phyloP scores from a whole-genome alignment of 495 filamentous ascomycete genomes.

The Penicillium odoratum region DNA sequence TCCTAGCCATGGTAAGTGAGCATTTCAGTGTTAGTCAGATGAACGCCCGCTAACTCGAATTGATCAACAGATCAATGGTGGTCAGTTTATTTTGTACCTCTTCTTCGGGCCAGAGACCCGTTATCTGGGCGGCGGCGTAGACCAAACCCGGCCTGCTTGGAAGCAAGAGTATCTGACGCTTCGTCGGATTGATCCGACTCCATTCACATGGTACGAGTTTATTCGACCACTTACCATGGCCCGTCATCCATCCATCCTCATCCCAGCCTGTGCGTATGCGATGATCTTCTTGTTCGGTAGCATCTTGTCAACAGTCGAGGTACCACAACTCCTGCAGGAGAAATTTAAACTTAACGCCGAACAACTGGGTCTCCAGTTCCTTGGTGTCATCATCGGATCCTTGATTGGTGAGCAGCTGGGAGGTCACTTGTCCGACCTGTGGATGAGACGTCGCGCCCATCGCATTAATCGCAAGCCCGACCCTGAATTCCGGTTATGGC shows the following conservation, averaged over 20 bases:
- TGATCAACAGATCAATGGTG: conserved; percentile 45
- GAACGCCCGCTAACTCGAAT: conserved; percentile 26
- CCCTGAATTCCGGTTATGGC: conserved; percentile 54
- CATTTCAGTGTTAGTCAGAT: not conserved
- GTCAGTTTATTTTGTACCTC: conserved; percentile 53
- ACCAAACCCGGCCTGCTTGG: conserved; percentile 24
- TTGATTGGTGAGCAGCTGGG: conserved; percentile 59
- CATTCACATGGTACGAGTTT: conserved; percentile 48
- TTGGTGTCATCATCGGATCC: conserved; percentile 58
- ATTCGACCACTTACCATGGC: conserved; percentile 45
- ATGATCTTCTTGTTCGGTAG: conserved; percentile 50
- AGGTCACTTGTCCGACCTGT: conserved; percentile 49
- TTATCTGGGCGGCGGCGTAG: conserved; percentile 38
- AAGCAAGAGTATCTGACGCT: conserved; percentile 45
- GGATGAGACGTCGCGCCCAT: conserved; percentile 42
- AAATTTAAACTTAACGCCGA: conserved; percentile 54
- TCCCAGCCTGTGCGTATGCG: conserved; percentile 50
- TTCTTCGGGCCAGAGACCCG: conserved; percentile 59
- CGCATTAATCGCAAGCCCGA: conserved; percentile 23
- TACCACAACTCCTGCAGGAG: conserved; percentile 50
- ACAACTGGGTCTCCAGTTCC: conserved; percentile 55
- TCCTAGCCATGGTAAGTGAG: conserved; percentile 46
- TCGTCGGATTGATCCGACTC: conserved; percentile 48
- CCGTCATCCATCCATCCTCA: conserved; percentile 40
- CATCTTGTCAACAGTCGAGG: conserved; percentile 51